These are phyloP conservation scores for Inga oerstediana DNA, from an alignment of 306 rosid species.

Conservation along the genomic window DNA sequence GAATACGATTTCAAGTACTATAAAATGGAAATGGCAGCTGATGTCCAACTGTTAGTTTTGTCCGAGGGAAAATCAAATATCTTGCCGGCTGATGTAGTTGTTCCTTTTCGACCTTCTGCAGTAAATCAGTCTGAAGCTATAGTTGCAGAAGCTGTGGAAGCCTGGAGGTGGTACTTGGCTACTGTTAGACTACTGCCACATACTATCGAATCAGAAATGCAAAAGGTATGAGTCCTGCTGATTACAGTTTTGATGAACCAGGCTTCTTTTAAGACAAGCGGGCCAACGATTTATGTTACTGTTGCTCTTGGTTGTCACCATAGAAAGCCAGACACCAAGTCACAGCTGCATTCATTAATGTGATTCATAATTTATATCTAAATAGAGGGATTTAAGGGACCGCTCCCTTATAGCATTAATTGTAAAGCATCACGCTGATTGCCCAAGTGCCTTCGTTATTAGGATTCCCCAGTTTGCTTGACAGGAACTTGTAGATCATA, in stretches of 20 bases:
- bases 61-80: conserved; percentile 90
- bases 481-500: not conserved
- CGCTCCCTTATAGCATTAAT: not conserved
- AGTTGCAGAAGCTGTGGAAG: conserved; percentile 55
- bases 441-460: not conserved
- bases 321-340: not conserved
- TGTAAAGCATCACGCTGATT: conserved; percentile 10
- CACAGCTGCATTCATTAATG: not conserved
- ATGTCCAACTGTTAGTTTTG: conserved; percentile 73
- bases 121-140: conserved; percentile 49
- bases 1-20: conserved; percentile 85
- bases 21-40: conserved; percentile 74
- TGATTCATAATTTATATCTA: not conserved
- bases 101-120: conserved; percentile 80
- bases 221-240: conserved; percentile 53
- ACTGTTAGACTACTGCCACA: conserved; percentile 68
- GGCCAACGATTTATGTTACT: conserved; percentile 15
- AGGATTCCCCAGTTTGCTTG: not conserved
- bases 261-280: not conserved
- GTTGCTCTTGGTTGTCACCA: not conserved
- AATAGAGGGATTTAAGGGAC: not conserved
- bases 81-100: conserved; percentile 83
- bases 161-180: conserved; percentile 93
- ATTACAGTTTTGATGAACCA: conserved; percentile 17
- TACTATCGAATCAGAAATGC: conserved; percentile 67